Evolutionary conservation across 345 rosid species (phyloP).

Genomic region (Corchorus olitorius): DNA sequence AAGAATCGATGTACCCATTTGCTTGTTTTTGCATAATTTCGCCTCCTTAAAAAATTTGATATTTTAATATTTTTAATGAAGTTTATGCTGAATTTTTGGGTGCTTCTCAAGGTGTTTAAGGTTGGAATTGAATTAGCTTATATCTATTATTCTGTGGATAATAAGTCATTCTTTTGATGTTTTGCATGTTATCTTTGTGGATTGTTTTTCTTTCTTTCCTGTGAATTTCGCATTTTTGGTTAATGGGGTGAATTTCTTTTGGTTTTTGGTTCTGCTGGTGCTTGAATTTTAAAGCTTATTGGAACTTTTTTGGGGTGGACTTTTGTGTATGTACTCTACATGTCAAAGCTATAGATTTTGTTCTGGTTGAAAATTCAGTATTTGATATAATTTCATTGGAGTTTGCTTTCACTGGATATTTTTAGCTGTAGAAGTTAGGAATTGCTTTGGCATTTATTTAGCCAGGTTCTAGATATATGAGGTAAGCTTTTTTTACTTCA

Average conservation of each 20-base stretch:
- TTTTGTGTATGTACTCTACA: background rate
- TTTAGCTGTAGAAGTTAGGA: background rate
- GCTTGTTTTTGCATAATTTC: slow-evolving; percentile 19
- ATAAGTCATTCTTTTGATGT: slow-evolving; percentile 22
- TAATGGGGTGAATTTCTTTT: background rate
- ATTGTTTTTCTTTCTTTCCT: background rate
- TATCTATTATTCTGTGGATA: slow-evolving; percentile 13
- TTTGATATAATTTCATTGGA: background rate
- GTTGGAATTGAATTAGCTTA: slow-evolving; percentile 29
- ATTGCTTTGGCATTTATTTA: background rate
- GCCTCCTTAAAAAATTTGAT: slow-evolving; percentile 15
- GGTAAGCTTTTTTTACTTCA: background rate
- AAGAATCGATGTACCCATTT: slow-evolving; percentile 29
- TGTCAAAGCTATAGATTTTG: background rate
- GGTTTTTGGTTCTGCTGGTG: background rate
- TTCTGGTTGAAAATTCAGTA: background rate
- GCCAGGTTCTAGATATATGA: background rate
- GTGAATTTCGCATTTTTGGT: background rate
- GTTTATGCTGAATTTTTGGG: slow-evolving; percentile 11
- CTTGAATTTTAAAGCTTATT: slow-evolving; percentile 7
- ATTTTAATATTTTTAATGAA: slow-evolving; percentile 10
- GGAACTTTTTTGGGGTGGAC: background rate
- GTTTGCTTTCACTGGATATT: background rate
- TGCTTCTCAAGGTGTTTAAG: slow-evolving; percentile 12
- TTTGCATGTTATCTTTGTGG: slow-evolving; percentile 6